Evolutionary conservation across 2,329 filamentous ascomycete genomes (phyloP), one percentile per base, ranked within the genome.

Genomic region (Nannizziopsis arthrosporioides): DNA sequence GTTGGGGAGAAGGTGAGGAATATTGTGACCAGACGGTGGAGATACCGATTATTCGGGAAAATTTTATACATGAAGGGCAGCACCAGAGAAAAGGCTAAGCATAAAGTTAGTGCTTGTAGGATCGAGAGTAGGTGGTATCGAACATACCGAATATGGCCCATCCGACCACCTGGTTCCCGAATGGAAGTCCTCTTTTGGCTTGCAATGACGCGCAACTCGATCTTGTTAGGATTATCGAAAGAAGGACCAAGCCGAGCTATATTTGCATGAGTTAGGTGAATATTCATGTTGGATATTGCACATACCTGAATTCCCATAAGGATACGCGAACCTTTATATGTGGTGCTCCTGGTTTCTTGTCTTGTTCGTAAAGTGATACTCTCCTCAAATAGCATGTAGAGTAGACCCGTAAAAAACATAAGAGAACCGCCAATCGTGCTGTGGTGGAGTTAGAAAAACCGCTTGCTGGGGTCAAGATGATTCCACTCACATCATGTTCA

Each of bases 1-100:
- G 84, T 84, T 0, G 92, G 92, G 0, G 90, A 84, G 62, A 93
- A 96, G 4, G 89, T 85, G 42, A 98, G 73, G 69, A 96, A 98
- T 47, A 95, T 81, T 57, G 94, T 78, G 55, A 89, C 76, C 3
- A 98, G 73, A 18, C 89, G 82, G 64, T 96, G 89, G 56, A 96
- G 77, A 64, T 96, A 95, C 67, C 95, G 82, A 56, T 74, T 83
- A 63, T 86, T 92, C 1, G 87, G 83, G 54, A 85, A 81, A 1
- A 93, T 60, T 17, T 82, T 78, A 64, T 96, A 85, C n/a, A 84
- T 72, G 54, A 93, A 76, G 2, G 92, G 90, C 61, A 94, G 77
- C 5, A 82, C 63, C 12, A 96, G 69, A 0, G 92, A 94, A 2
- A 77, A 62, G 27, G 85, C 81, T 85, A 50, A 9, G 48, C 17